These are phyloP conservation scores for Thalassiosira mediterranea DNA, from an alignment of 352 stramenopile species.

Conservation along the genomic window DNA sequence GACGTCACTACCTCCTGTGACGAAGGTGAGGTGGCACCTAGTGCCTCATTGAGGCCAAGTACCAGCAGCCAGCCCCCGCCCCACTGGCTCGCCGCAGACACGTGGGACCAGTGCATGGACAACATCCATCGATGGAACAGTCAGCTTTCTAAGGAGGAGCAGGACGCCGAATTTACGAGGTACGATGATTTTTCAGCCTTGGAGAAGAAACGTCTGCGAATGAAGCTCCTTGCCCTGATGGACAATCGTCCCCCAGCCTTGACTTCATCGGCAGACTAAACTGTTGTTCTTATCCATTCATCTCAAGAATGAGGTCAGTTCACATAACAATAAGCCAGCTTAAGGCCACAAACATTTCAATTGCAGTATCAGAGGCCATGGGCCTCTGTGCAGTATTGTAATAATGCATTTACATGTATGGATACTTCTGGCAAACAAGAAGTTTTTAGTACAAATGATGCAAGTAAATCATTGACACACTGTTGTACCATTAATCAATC, in stretches of 20 bases:
- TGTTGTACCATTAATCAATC: no score
- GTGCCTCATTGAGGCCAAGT: neutral
- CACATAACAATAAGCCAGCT: no score
- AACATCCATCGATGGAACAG: conserved; percentile 15
- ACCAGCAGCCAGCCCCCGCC: conserved; percentile 6
- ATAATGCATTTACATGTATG: no score
- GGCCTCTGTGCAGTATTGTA: no score
- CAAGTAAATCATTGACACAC: no score
- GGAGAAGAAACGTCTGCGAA: conserved; percentile 10
- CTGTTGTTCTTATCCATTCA: no score
- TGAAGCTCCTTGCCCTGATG: conserved; percentile 11
- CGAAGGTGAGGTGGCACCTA: neutral
- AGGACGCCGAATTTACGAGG: neutral
- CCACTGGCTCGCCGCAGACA: conserved; percentile 14
- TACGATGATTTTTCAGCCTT: neutral
- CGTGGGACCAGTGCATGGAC: conserved; percentile 7
- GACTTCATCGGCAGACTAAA: no score
- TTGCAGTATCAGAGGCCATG: no score
- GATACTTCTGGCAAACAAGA: no score
- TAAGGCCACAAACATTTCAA: no score
- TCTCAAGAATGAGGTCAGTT: no score
- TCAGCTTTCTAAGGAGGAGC: conserved; percentile 1
- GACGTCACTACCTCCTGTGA: neutral
- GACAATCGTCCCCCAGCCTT: conserved; percentile 1
- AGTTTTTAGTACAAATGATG: no score